These are phyloP conservation scores for Plectranthus barbatus DNA, from an alignment of 257 asterid genomes.

Conservation along the genomic window DNA sequence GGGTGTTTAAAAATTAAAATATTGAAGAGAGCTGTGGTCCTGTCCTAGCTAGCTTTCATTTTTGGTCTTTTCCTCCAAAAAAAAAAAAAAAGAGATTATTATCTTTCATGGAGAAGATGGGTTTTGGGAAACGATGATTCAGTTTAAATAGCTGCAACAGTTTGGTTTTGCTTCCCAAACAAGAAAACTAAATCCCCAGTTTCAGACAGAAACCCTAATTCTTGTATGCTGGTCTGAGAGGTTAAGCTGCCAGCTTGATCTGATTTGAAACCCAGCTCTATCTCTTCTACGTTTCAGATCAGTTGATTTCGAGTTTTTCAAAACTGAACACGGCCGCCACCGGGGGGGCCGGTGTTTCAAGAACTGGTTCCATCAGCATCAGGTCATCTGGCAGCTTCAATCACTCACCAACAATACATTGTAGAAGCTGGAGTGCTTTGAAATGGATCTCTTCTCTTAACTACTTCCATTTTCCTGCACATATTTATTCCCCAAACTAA, in stretches of 20 bases:
- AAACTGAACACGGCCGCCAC: too few relatives aligned
- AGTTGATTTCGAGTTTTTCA: too few relatives aligned
- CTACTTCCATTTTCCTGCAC: too few relatives aligned
- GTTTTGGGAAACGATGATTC: background rate
- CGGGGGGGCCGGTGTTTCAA: too few relatives aligned
- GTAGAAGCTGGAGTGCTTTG: too few relatives aligned
- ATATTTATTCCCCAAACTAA: too few relatives aligned
- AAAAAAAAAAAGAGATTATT: background rate
- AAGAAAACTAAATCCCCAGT: background rate
- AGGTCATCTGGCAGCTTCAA: too few relatives aligned
- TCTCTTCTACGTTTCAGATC: too few relatives aligned
- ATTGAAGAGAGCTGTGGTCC: conserved; percentile 4
- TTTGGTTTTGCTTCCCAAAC: background rate
- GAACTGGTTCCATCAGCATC: too few relatives aligned
- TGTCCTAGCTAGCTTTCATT: background rate
- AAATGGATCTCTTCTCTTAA: too few relatives aligned
- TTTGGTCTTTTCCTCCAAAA: background rate
- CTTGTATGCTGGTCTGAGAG: conserved; percentile 64
- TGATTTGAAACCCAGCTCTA: conserved; percentile 21
- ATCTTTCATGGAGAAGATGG: background rate
- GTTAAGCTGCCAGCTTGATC: conserved; percentile 97
- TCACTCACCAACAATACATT: too few relatives aligned
- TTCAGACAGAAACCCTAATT: background rate
- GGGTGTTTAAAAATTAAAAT: background rate
- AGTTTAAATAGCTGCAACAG: conserved; percentile 6